Base-by-base conservation (phyloP, 805 yeast species). In the Brettanomyces naardenensis region DNA sequence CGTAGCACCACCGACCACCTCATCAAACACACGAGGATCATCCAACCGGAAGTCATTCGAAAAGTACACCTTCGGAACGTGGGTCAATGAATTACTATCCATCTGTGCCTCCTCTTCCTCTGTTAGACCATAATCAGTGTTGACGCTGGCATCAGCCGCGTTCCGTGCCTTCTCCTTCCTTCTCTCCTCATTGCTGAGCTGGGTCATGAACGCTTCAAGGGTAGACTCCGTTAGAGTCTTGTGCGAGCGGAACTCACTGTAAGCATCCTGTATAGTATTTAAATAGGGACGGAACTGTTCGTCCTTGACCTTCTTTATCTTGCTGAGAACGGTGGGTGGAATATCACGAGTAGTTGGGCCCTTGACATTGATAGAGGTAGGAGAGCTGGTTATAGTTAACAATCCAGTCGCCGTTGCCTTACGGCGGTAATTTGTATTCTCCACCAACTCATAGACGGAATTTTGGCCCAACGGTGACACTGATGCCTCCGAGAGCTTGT, bases 261-360 rank as follows among this genome's bases (percentile, higher is more conserved):
- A 76, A 30, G 72, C 76, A 3, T 56, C 51, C 17, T 64, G 58
- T 3, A 78, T 59, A 3, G 64, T 61, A 13, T 46, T 49, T 10
- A 74, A 45, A 44, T 79, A 80, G 2, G 58, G 47, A 14, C 57
- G 61, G 31, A 80, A 62, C 19, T 60, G 64, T 1, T 61, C 53
- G 29, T 66, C 61, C 42, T 70, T 58, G 5, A 71, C 66, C 35
- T 64, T 66, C 17, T 65, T 65, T 4, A 78, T 54, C 23, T 73
- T 74, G 3, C 80, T 64, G 28, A 90, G 63, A 34, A 71, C 76
- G 9, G 87, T 80, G 19, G 80, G 87, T 0, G 97, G 95, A 9
- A 90, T 90, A 51, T 92, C 97, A 35, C 71, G 69, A 2, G 73
- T 65, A 0, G 95, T 80, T 0, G 98, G 97, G 6, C 75, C 70